A percentile compares a stretch with the other conserved stretches of the same genome.
Evolutionary conservation across 495 filamentous ascomycete species (phyloP).

Genomic region (Aspergillus sclerotioniger): DNA sequence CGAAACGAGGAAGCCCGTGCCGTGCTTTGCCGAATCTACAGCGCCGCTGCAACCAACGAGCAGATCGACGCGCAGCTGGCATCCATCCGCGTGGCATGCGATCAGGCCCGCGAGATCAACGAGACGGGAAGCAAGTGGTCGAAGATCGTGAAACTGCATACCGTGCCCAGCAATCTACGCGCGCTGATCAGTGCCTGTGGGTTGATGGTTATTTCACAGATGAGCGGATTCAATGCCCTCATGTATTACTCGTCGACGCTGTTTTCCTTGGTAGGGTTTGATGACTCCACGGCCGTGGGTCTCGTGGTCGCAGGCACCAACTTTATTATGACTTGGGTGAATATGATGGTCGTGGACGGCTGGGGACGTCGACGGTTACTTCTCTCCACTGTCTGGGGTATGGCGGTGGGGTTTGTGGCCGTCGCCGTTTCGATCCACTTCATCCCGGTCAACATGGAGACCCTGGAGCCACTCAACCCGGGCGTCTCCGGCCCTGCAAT

Average conservation of each 20-base stretch:
- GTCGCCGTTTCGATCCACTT: slow-evolving; percentile 50
- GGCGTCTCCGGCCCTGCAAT: slow-evolving; percentile 37
- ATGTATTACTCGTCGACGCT: slow-evolving; percentile 55
- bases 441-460: slow-evolving; percentile 45
- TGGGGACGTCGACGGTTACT: slow-evolving; percentile 50
- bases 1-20: slow-evolving; percentile 37
- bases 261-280: slow-evolving; percentile 52
- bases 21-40: slow-evolving; percentile 41
- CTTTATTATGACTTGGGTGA: slow-evolving; percentile 52
- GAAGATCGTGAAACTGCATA: slow-evolving; percentile 47
- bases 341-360: slow-evolving; percentile 48
- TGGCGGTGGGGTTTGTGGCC: slow-evolving; percentile 37
- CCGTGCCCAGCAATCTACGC: slow-evolving; percentile 45
- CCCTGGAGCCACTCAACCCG: slow-evolving; percentile 21
- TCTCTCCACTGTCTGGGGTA: slow-evolving; percentile 49
- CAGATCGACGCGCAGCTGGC: slow-evolving; percentile 41
- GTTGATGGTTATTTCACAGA: slow-evolving; percentile 48
- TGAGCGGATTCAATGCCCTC: slow-evolving; percentile 50
- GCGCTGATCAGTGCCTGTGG: slow-evolving; percentile 51
- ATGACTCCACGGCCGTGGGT: slow-evolving; percentile 50
- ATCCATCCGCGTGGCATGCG: slow-evolving; percentile 34
- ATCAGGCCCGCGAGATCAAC: slow-evolving; percentile 36
- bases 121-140: slow-evolving; percentile 32
- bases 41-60: slow-evolving; percentile 26
- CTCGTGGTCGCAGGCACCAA: slow-evolving; percentile 52